Base-by-base conservation (phyloP, 495 filamentous ascomycete species). In the Neurospora terricola region DNA sequence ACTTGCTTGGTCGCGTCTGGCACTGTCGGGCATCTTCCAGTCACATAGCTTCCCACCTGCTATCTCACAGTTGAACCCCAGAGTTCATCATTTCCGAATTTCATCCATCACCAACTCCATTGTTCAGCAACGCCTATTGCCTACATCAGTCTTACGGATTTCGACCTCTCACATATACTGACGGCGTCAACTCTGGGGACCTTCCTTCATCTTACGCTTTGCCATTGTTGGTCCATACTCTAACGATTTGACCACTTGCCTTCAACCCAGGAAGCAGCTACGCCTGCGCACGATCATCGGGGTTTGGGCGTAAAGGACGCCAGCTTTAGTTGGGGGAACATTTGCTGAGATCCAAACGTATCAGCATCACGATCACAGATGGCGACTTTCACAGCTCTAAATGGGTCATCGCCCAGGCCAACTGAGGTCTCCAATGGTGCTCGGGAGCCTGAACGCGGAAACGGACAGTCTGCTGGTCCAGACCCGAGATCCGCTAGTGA, bases 361-460 rank as follows among this genome's bases (percentile, higher is more conserved):
- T 66, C 54, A 34, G 54, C 72, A 73, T 72, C 38, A 71, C 76
- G 73, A 79, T 77, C 79, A 79, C 80, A 77, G 70, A 86, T 86
- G 84, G 76, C 84, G 38, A 80, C 77, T 27, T 86, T 87, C 45
- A 86, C 81, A 21, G 85, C 85, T 66, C 79, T 86, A 37, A 87
- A 87, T 73, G 85, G 84, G 72, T 81, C 79, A 71, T 84, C 85
- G 45, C 81, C 82, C 18, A 84, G 82, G 71, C 74, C 81, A 6
- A 73, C 80, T 16, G 83, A 84, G 38, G 76, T 69, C 10, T 54
- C 76, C 43, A 81, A 80, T 71, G 75, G 78, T 69, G 71, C 76
- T 48, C 59, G 73, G 36, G 77, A 80, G 21, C 73, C 72, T 69
- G 80, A 77, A 27, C 73, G 78, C 72, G 74, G 66, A 71, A 76